phyloP scores from a whole-genome alignment of 495 filamentous ascomycete species.

The Poronia punctata region DNA sequence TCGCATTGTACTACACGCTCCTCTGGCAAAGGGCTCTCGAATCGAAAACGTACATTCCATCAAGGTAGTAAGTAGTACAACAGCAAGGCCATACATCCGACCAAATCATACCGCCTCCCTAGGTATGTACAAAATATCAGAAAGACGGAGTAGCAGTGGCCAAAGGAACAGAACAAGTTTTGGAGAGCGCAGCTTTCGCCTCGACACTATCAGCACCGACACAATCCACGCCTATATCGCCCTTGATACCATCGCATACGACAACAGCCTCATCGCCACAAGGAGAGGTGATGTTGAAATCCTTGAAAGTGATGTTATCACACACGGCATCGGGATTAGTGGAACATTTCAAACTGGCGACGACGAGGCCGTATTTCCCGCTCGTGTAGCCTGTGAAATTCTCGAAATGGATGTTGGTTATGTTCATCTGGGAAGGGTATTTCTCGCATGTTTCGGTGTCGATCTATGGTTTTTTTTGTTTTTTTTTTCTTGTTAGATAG shows the following conservation, averaged over 20 bases:
- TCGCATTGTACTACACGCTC: no score
- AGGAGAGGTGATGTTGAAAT: conserved; percentile 45
- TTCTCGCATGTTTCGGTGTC: conserved; percentile 35
- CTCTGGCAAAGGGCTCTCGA: no score
- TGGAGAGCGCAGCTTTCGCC: conserved; percentile 19
- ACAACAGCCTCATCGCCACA: conserved; percentile 38
- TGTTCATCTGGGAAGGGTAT: conserved; percentile 48
- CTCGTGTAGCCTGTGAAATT: conserved; percentile 49
- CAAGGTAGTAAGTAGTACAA: no score
- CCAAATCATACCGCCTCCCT: no score
- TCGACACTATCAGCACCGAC: conserved; percentile 22
- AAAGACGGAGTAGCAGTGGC: conserved; percentile 20
- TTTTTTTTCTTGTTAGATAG: background rate
- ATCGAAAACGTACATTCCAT: no score
- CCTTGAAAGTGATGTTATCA: conserved; percentile 42
- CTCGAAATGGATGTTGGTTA: conserved; percentile 49
- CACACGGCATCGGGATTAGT: conserved; percentile 45
- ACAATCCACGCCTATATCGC: conserved; percentile 44
- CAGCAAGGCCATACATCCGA: no score
- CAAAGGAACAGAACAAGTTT: conserved; percentile 17
- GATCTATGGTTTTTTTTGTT: conserved; percentile 8
- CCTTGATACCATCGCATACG: conserved; percentile 46
- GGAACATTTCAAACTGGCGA: conserved; percentile 46
- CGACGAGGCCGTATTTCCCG: conserved; percentile 41
- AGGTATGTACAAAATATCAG: no score